Percentiles rank a stretch among this genome's conserved stretches.
Conservation (phyloP, 129 eudicot genomes). For the Escallonia rubra region DNA sequence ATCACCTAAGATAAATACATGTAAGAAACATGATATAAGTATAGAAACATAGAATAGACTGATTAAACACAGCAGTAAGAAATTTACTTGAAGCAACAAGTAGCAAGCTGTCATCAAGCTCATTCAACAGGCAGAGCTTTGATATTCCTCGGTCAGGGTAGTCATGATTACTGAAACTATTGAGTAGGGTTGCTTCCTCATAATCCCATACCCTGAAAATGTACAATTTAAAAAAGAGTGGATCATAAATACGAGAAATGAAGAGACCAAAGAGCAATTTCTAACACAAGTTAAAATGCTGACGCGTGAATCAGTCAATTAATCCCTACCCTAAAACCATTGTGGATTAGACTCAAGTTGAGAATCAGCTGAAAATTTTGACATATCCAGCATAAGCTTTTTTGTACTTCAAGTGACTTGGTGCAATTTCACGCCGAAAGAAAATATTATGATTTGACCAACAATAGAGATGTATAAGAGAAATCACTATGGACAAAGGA, state of each 20-base stretch:
- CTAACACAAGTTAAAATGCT: too few relatives aligned
- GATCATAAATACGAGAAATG: not conserved
- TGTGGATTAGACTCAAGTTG: too few relatives aligned
- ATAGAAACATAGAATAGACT: not conserved
- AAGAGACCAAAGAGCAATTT: not conserved
- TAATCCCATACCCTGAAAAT: conserved; percentile 82
- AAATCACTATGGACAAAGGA: too few relatives aligned
- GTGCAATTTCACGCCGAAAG: too few relatives aligned
- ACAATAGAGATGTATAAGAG: too few relatives aligned
- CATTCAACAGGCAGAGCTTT: conserved; percentile 83
- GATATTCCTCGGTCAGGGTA: conserved; percentile 88
- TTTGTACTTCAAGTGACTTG: too few relatives aligned
- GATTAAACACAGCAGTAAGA: not conserved
- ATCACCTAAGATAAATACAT: conserved; percentile 49
- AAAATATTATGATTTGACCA: too few relatives aligned
- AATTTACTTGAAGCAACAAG: conserved; percentile 88
- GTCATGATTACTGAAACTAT: conserved; percentile 76
- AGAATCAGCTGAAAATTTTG: too few relatives aligned
- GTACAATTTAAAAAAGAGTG: too few relatives aligned
- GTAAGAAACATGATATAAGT: not conserved
- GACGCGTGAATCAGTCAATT: too few relatives aligned
- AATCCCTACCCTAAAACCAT: not conserved
- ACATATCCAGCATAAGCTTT: too few relatives aligned
- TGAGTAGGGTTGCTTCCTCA: conserved; percentile 79
- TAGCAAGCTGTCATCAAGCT: conserved; percentile 90